A percentile compares a stretch with the other conserved stretches of the same genome.
Conservation (phyloP, 2,329 filamentous ascomycete species). For the Trichoderma sp. region DNA sequence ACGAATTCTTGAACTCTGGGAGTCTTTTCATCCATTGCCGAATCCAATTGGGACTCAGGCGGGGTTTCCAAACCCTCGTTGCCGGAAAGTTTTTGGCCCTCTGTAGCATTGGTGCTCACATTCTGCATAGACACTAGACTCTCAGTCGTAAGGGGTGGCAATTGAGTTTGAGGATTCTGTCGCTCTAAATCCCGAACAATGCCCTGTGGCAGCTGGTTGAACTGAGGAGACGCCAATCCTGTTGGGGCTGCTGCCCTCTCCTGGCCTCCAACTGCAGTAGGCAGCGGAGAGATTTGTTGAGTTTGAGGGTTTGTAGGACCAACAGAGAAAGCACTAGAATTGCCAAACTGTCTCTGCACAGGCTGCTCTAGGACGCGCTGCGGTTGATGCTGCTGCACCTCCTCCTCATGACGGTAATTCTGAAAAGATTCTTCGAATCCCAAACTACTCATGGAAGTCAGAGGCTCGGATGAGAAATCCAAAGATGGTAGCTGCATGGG, state of each 20-base stretch:
- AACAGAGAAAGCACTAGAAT: neutral
- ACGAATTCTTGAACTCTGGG: neutral
- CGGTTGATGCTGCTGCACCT: conserved; percentile 8
- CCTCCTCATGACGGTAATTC: conserved; percentile 18
- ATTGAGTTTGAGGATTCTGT: neutral
- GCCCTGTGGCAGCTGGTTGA: neutral
- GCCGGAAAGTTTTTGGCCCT: neutral
- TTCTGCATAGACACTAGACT: neutral
- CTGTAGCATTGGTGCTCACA: neutral
- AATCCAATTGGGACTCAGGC: neutral
- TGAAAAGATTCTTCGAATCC: conserved; percentile 22
- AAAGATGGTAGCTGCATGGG: conserved; percentile 32
- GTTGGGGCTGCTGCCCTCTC: neutral
- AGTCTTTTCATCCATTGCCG: conserved; percentile 1
- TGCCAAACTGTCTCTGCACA: neutral
- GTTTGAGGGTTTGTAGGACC: neutral
- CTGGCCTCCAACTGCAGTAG: neutral
- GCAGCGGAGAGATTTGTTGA: neutral
- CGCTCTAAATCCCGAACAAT: neutral
- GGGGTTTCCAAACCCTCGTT: neutral
- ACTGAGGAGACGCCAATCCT: neutral
- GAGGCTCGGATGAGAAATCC: conserved; percentile 30
- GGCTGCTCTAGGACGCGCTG: neutral
- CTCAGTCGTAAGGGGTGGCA: neutral
- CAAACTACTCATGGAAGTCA: conserved; percentile 26